Conservation (phyloP, 73 alveolate species). For the Paramecium octaurelia region DNA sequence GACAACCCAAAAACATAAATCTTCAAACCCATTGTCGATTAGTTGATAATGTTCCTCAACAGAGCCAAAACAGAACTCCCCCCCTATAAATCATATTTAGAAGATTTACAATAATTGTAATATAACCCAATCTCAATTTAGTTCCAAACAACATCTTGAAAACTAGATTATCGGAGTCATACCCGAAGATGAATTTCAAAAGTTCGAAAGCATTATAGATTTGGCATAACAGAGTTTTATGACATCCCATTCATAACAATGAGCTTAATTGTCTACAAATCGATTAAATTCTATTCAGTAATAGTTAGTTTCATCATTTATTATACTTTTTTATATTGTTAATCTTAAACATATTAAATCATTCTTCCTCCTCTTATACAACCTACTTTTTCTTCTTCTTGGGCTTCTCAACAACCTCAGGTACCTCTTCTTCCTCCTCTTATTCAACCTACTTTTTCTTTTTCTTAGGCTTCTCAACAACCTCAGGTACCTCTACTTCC, state of each 20-base stretch:
- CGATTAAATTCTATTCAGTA: background rate
- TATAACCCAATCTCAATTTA: background rate
- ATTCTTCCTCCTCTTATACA: conserved; percentile 40
- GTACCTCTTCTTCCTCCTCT: background rate
- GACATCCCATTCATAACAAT: background rate
- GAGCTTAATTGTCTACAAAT: background rate
- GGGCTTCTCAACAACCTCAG: conserved; percentile 4
- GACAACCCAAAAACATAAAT: background rate
- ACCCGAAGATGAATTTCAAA: background rate
- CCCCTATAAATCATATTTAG: background rate
- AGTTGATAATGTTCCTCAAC: background rate
- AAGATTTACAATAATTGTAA: background rate
- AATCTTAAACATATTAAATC: background rate
- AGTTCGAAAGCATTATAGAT: background rate
- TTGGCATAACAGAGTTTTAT: background rate
- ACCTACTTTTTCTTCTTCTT: conserved; percentile 7
- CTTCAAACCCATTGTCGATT: background rate
- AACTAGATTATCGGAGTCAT: background rate
- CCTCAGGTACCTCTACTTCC: background rate
- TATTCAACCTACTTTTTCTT: background rate
- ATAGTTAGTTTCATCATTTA: background rate
- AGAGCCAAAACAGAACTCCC: conserved; percentile 33
- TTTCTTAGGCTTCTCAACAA: background rate
- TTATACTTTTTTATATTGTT: background rate
- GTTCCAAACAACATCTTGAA: background rate